Percentiles rank a stretch among this genome's conserved stretches.
Conservation (phyloP, 345 rosid species). For the Eucalyptus albens region DNA sequence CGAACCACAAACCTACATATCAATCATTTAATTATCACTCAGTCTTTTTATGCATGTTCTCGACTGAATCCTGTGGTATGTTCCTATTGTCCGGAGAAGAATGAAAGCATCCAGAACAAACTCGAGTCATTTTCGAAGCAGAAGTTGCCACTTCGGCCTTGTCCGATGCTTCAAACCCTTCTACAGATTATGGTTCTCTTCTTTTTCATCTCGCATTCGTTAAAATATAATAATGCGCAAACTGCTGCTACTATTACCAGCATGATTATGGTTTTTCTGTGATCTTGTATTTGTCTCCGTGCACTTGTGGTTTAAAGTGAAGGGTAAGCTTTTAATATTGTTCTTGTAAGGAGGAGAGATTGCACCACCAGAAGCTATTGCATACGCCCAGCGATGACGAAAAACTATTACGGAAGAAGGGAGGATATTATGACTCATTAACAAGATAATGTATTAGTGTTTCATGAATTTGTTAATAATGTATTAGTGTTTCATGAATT, state of each 20-base stretch:
- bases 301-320: background rate
- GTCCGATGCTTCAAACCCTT: conserved; percentile 16
- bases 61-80: background rate
- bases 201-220: conserved; percentile 14
- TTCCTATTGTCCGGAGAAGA: conserved; percentile 20
- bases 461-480: too few species aligned
- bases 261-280: background rate
- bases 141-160: conserved; percentile 19
- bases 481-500: too few species aligned
- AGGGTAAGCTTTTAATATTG: background rate
- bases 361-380: background rate
- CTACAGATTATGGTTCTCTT: conserved; percentile 10
- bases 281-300: background rate
- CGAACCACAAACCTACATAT: too few species aligned
- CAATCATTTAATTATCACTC: background rate
- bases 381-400: background rate
- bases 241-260: background rate
- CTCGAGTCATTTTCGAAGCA: conserved; percentile 16
- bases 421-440: background rate
- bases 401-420: background rate
- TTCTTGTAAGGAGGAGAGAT: background rate
- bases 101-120: conserved; percentile 22
- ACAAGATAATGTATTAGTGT: background rate
- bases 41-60: background rate
- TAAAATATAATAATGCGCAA: background rate